Evolutionary conservation across 331 rosid species (phyloP).

Genomic region (Cydonia oblonga): DNA sequence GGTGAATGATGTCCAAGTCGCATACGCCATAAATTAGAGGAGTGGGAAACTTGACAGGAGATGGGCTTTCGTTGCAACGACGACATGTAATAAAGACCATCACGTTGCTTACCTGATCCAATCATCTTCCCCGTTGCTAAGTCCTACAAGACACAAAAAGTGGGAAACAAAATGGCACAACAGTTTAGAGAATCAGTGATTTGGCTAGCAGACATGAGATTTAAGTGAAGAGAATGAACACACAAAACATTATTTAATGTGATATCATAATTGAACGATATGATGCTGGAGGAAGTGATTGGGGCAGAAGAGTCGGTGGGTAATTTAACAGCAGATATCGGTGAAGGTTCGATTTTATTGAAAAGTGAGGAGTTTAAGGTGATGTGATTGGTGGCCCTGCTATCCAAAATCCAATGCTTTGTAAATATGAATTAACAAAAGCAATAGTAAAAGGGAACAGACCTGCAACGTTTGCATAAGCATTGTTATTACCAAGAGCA

Average conservation of each 20-base stretch:
- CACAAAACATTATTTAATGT: neutral
- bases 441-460: no score
- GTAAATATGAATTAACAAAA: no score
- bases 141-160: neutral
- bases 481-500: no score
- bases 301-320: no score
- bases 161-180: neutral
- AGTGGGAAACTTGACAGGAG: neutral
- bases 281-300: neutral
- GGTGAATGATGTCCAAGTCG: neutral
- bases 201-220: neutral
- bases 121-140: constrained; percentile 7
- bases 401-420: no score
- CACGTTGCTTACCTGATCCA: neutral
- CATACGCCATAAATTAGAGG: neutral
- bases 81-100: constrained; percentile 2
- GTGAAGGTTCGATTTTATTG: no score
- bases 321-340: no score
- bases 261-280: neutral
- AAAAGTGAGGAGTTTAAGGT: no score
- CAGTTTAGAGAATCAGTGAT: neutral
- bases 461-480: no score
- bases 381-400: no score
- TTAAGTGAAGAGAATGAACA: neutral
- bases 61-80: neutral